Base-by-base conservation (phyloP, 768 basidiomycete genomes). In the Boletus bicolor region DNA sequence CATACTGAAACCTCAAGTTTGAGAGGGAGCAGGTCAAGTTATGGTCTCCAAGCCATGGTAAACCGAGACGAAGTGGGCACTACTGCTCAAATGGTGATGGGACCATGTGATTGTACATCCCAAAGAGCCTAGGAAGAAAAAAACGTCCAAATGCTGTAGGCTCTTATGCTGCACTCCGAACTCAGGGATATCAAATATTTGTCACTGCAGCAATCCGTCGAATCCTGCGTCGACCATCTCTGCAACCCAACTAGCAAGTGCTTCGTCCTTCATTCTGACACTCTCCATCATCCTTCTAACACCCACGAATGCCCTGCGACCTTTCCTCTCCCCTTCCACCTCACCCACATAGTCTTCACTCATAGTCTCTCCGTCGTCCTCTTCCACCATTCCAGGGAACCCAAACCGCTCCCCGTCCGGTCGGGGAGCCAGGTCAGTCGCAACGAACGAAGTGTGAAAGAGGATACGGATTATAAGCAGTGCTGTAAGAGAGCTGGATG, bases 361-460 rank as follows among this genome's bases (percentile, higher is more conserved):
- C 19, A 66, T 54, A n/a, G 83, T 82, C 52, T 80, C 79, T 17
- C 87, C 90, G n/a, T 84, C 87, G n/a, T 81, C 79, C 21, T 89
- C 90, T 57, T 91, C 88, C 37, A 91, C 75, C 21, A 91, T 51
- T 0, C 88, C 92, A 6, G 94, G 94, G 69, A 96, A 91, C 0
- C 93, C 93, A 70, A 94, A 96, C 59, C 91, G 89, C 55, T 95
- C 91, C 21, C 82, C 87, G 65, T 91, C 87, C 3, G 79, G 85
- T 28, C 89, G 79, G 34, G 89, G 89, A 5, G 80, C 80, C 2
- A 75, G 68, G 59, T 90, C 89, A 14, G 56, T 53, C 7, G 87
- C 82, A 19, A 86, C 85, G 64, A 92, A 91, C 1, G 93, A 83
- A 5, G 84, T 82, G 44, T 90, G 80, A 68, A 91, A 94, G 19